Conservation (phyloP, 2,329 filamentous ascomycete species). For the Aspergillus amoenus region DNA sequence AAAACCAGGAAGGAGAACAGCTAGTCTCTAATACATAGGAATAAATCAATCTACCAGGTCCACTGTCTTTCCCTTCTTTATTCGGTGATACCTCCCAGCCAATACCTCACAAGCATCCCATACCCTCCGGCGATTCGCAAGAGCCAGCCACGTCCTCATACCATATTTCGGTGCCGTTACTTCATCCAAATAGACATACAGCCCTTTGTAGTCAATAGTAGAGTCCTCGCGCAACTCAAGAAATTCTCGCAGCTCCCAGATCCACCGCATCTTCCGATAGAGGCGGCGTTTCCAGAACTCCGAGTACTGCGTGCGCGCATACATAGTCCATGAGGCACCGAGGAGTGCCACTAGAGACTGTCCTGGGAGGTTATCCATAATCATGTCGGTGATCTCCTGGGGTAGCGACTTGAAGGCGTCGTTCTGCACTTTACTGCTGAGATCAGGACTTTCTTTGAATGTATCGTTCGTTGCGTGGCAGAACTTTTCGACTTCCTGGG, state of each 20-base stretch:
- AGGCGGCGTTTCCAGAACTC: not conserved
- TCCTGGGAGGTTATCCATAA: not conserved
- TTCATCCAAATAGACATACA: not conserved
- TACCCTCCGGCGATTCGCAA: conserved; percentile 1
- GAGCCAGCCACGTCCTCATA: not conserved
- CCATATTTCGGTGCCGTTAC: not conserved
- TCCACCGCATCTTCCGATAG: not conserved
- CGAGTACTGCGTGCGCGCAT: not conserved
- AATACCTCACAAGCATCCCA: not conserved
- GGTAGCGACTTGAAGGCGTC: not conserved
- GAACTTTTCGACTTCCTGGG: not conserved
- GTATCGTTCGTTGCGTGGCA: not conserved
- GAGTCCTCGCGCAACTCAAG: not conserved
- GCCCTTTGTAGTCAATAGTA: not conserved
- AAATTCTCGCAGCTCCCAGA: not conserved
- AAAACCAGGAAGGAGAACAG: no score
- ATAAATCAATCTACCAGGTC: not conserved
- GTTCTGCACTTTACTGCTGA: not conserved
- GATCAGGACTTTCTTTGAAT: not conserved
- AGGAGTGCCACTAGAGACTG: not conserved
- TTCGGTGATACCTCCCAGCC: not conserved
- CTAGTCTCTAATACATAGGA: no score
- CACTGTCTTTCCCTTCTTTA: not conserved
- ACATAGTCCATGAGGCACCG: not conserved
- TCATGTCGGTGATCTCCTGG: not conserved